Percentiles rank a stretch among this genome's conserved stretches.
Conservation (phyloP, 805 yeast species). For the Torulaspora maleeae region DNA sequence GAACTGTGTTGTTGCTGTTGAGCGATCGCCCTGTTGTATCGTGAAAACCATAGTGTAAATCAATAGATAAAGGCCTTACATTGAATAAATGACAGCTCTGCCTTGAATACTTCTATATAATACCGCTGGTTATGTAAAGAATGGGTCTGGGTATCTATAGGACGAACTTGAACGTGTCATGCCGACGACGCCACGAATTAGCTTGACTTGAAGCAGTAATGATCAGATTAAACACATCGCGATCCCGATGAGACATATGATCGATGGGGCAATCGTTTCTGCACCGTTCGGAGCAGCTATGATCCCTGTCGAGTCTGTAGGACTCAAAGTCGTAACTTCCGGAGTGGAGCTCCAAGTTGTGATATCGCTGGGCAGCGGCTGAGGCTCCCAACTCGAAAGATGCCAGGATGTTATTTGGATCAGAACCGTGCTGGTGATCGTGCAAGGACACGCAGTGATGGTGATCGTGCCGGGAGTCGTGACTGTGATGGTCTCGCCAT, state of each 20-base stretch:
- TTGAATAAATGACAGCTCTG: not conserved
- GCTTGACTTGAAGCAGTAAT: not conserved
- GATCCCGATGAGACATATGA: not conserved
- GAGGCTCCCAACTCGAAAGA: not conserved
- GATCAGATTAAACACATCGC: not conserved
- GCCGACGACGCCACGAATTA: too few species aligned
- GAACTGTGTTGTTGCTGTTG: not conserved
- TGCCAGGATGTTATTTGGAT: not conserved
- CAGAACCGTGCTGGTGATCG: conserved; percentile 36
- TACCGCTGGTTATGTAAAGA: not conserved
- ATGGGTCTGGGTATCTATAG: not conserved
- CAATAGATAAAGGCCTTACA: too few species aligned
- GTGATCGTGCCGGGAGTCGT: conserved; percentile 77
- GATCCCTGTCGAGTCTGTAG: not conserved
- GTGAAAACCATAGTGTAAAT: not conserved
- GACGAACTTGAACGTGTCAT: not conserved
- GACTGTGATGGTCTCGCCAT: conserved; percentile 67
- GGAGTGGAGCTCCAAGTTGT: not conserved
- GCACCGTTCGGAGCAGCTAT: not conserved
- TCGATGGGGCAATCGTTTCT: not conserved
- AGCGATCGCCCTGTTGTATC: not conserved
- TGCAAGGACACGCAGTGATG: conserved; percentile 84
- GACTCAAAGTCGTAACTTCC: not conserved
- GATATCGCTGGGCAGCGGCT: not conserved
- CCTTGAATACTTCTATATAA: not conserved